These are phyloP conservation scores for Kazachstania taianensis DNA, from an alignment of 805 yeast genomes.

Conservation along the genomic window DNA sequence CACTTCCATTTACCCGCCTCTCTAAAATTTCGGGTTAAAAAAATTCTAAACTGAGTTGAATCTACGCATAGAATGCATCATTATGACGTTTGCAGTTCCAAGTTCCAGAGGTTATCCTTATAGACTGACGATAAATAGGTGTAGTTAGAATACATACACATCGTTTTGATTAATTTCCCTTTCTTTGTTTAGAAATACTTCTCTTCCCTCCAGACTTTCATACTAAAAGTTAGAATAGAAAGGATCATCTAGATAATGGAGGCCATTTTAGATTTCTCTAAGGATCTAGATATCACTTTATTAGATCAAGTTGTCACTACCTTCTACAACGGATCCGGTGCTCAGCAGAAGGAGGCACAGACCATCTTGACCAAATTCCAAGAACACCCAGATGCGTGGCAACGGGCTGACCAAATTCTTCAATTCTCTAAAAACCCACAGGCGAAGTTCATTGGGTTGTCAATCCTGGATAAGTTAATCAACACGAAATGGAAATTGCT, in stretches of 20 bases:
- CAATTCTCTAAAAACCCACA: conserved; percentile 72
- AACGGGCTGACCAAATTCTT: conserved; percentile 78
- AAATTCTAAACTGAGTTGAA: no score
- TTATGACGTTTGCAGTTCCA: no score
- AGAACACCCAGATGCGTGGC: conserved; percentile 94
- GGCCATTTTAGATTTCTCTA: conserved; percentile 72
- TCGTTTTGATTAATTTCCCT: no score
- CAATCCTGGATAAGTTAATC: conserved; percentile 82
- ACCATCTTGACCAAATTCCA: conserved; percentile 69
- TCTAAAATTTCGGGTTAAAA: no score
- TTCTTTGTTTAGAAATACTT: no score
- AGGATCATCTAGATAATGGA: conserved; percentile 78
- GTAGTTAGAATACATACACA: no score
- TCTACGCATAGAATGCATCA: no score
- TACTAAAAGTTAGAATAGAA: no score
- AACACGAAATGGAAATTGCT: conserved; percentile 89
- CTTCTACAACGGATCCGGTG: conserved; percentile 71
- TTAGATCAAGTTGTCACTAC: conserved; percentile 80
- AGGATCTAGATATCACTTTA: conserved; percentile 67
- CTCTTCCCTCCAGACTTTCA: no score
- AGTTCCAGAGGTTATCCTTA: no score
- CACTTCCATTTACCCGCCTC: no score
- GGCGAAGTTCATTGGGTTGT: conserved; percentile 83
- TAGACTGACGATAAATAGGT: no score
- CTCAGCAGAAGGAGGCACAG: conserved; percentile 59